Evolutionary conservation across 2,329 filamentous ascomycete genomes (phyloP), one percentile per base, ranked within the genome.

Genomic region (Aspergillus neotritici): DNA sequence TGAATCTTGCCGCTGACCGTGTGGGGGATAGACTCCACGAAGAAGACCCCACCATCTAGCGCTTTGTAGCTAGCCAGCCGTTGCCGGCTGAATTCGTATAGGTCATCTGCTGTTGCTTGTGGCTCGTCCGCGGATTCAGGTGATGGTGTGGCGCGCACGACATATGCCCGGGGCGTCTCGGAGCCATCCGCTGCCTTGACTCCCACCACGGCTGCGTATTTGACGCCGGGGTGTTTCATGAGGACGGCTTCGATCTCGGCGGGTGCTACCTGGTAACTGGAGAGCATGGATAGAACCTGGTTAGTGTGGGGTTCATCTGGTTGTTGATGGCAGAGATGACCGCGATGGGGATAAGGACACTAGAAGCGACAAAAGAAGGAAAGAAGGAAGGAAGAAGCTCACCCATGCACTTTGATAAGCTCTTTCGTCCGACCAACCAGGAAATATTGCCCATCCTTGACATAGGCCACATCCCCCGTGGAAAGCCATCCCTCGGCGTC

Each of bases 1-100:
- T 63, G 53, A 21, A 72, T 68, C 57, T 73, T 73, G 5, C 70
- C 70, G 40, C 66, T 68, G 1, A 66, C 55, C 4, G 65, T 65
- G 33, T 66, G 65, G 9, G 70, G 69, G 14, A 73, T 66, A 10
- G 57, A 44, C 10, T 68, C 60, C 4, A 72, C 61, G 41, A 72
- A 72, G n/a, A 61, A 50, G 8, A 72, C 64, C 0, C 66, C 67
- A 4, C 64, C 63, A 5, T 65, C 66, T 4, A 71, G 40, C 11
- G 53, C 56, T 46, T 73, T 73, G 48, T 71, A 72, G 31, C 63
- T 63, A 6, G 67, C 66, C 7, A 73, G 55, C 30, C 57, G 57
- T 3, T 44, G 34, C 5, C 52, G 50, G 9, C 66, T 51, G 48
- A 65, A 67, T 4, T 52, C 47, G 15, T 65, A 60, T 12, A 72